Base-by-base conservation (phyloP, 441 rosid genomes). In the Jatropha multifida region DNA sequence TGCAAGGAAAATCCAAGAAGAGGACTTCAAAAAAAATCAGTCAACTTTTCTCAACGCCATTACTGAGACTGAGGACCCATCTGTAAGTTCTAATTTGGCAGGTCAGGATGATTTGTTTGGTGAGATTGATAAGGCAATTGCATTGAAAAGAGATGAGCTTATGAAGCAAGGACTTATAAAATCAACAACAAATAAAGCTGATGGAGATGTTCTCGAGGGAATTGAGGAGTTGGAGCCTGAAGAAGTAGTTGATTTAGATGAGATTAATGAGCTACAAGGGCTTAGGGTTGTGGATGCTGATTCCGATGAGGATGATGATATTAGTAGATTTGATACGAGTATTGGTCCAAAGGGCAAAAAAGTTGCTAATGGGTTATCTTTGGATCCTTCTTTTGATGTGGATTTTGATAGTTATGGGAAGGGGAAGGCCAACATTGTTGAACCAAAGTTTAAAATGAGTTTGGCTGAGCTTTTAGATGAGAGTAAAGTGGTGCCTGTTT, bases 391-490 rank as follows among this genome's bases (percentile, higher is more conserved):
- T 10, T 90, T 92, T 54, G 97, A 92, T 78, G 81, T 92, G 74
- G 94, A 95, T 84, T 86, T 90, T 23, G 98, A 93, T 81, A 84
- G 81, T 78, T 88, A 76, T 60, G 91, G 91, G 23, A 90, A 72
- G 77, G 75, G 78, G 26, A 93, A 84, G 77, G 76, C 71, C 5
- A 87, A 85, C 76, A 85, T 93, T 15, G 87, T 89, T n/a, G 95
- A 95, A 55, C 95, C 98, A 15, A 88, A 87, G 79, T 92, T 89
- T 77, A 89, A 78, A 76, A 80, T 93, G 86, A 90, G 87, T 65
- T 87, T 95, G 79, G 96, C 94, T 49, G 97, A 95, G 93, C 89
- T 95, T 76, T 80, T 93, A 74, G 97, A 95, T 72, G 97, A 93
- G 85, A 90, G 95, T 70, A 92, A 86, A 83, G 94, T 93, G 44